Evolutionary conservation across 768 basidiomycete genomes (phyloP).

Genomic region (Leccinum variicolor): DNA sequence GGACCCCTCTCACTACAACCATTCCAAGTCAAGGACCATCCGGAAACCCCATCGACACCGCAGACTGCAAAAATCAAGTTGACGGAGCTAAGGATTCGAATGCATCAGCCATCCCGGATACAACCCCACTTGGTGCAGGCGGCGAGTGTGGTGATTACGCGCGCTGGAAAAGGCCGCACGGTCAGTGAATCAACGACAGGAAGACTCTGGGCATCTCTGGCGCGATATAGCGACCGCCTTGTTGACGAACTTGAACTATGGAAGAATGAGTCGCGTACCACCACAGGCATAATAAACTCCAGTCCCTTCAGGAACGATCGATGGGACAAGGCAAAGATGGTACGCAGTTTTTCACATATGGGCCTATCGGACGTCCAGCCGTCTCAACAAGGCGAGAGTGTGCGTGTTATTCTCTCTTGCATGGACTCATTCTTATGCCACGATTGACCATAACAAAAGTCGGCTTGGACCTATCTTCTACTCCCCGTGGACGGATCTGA

Average conservation of each 20-base stretch:
- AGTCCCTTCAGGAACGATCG: conserved; percentile 47
- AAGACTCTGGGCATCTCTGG: conserved; percentile 68
- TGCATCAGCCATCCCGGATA: conserved; percentile 52
- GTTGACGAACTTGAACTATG: conserved; percentile 59
- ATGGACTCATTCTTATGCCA: background rate
- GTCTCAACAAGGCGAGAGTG: conserved; percentile 1
- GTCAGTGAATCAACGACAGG: conserved; percentile 30
- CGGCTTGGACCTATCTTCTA: conserved; percentile 43
- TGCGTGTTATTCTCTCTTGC: conserved; percentile 3
- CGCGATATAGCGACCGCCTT: conserved; percentile 75
- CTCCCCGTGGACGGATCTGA: conserved; percentile 31
- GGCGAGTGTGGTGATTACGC: conserved; percentile 52
- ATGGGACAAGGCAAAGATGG: conserved; percentile 81
- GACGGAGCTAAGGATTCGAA: conserved; percentile 54
- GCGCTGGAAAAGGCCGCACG: conserved; percentile 37
- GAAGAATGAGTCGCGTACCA: conserved; percentile 53
- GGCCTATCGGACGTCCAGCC: conserved; percentile 31
- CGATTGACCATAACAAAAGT: conserved; percentile 30
- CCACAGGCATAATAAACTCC: conserved; percentile 29
- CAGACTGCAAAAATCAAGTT: conserved; percentile 48
- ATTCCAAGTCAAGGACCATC: background rate
- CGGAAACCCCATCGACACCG: conserved; percentile 3
- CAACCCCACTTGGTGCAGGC: conserved; percentile 53
- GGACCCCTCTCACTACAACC: conserved; percentile 52
- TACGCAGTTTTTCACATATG: conserved; percentile 67